Evolutionary conservation across 371 early-diverging fungal species (phyloP), one percentile per base, ranked within the genome.

Genomic region (Mucor piriformis): DNA sequence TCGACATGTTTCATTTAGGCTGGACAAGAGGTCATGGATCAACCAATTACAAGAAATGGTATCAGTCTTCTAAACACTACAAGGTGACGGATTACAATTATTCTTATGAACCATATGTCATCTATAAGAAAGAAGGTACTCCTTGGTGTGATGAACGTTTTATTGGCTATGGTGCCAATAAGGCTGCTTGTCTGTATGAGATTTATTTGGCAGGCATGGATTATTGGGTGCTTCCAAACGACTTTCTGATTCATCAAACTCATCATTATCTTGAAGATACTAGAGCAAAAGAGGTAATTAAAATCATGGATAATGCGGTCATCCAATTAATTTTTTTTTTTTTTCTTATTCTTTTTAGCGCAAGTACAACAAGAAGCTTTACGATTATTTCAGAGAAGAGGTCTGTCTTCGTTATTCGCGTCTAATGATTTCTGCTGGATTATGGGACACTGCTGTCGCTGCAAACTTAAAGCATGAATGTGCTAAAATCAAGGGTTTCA

Each of bases 61-160:
- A 79, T 46, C 59, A 63, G 6, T 56, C 74, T 8, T 64, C 67
- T n/a, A 60, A 70, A 3, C 78, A 76, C 18, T 83, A 85, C 54
- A 68, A 69, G 50, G 83, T 83, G 15, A 72, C 72, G 6, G 72
- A 72, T 7, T 84, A 84, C 65, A 83, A 78, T 49, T 78, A 70
- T 63, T 79, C 83, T n/a, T 86, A 86, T 54, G 84, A 86, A 47
- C 84, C 86, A 11, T 84, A 84, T 61, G 86, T 86, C 18, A 76
- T 86, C 38, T 76, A 79, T 54, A 83, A 83, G 54, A 83, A 81
- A 61, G 84, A 86, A 50, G 83, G 83, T 10, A 70, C 84, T 0
- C 82, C 83, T 6, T 86, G 85, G 86, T 86, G 88, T 62, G 87
- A 88, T 50, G 88, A 85, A 61, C 76, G 87, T 7, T 88, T 86